phyloP scores from a whole-genome alignment of 192 early-diverging fungal genomes.

The Rhizophagus clarus region DNA sequence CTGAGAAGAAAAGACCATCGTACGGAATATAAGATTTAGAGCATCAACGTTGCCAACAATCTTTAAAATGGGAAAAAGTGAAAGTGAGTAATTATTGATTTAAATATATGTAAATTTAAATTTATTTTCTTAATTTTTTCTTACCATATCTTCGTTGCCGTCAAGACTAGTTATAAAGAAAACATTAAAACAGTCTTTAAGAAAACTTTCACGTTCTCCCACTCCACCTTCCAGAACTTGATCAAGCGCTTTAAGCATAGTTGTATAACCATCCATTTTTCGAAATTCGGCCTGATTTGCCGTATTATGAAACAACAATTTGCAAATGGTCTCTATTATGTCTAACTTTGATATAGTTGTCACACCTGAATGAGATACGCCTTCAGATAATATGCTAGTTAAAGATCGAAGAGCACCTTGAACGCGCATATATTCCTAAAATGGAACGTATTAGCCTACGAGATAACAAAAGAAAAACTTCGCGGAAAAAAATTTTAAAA shows the following conservation, averaged over 20 bases:
- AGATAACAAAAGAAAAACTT: no score
- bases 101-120: not conserved
- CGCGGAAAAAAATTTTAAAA: not conserved
- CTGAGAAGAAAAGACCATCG: slow-evolving; percentile 38
- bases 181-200: not conserved
- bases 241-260: slow-evolving; percentile 39
- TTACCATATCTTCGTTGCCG: slow-evolving; percentile 20
- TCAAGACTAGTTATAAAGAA: not conserved
- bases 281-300: slow-evolving; percentile 40
- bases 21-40: slow-evolving; percentile 39
- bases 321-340: slow-evolving; percentile 46
- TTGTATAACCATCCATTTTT: slow-evolving; percentile 40
- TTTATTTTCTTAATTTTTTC: slow-evolving; percentile 1
- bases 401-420: slow-evolving; percentile 41
- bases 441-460: no score
- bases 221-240: slow-evolving; percentile 35
- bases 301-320: slow-evolving; percentile 41
- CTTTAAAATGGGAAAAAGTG: not conserved
- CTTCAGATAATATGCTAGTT: slow-evolving; percentile 35
- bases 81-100: not conserved
- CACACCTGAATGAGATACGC: slow-evolving; percentile 28
- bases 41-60: slow-evolving; percentile 25
- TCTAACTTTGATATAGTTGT: slow-evolving; percentile 41
- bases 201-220: not conserved
- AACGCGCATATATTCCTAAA: slow-evolving; percentile 43